phyloP scores from a whole-genome alignment of 2,329 filamentous ascomycete genomes.

The Pseudogymnoascus sp. region DNA sequence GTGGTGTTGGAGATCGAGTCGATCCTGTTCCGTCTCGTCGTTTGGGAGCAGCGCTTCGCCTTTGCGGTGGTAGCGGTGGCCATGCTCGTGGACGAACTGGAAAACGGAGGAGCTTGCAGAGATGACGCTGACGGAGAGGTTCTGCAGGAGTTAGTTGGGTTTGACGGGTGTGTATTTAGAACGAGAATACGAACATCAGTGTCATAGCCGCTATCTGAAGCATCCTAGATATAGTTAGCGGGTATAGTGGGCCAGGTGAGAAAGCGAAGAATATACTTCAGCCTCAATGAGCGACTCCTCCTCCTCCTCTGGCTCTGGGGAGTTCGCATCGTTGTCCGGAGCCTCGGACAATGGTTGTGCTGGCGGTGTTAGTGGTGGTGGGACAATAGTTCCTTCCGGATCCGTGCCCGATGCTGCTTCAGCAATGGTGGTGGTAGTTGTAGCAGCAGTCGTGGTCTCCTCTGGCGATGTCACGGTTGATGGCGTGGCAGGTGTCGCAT shows the following conservation, averaged over 20 bases:
- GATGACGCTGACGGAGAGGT: conserved; percentile 1
- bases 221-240: conserved; percentile 5
- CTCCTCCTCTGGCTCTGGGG: background rate
- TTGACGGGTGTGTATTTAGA: background rate
- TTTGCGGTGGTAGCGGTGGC: conserved; percentile 40
- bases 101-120: conserved; percentile 35
- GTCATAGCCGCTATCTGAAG: conserved; percentile 12
- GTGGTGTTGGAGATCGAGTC: conserved; percentile 22
- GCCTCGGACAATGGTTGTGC: background rate
- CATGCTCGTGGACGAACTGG: conserved; percentile 38
- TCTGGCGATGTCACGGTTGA: background rate
- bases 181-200: conserved; percentile 3
- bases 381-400: background rate
- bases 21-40: conserved; percentile 25
- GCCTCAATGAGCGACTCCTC: conserved; percentile 8
- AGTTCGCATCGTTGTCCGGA: background rate
- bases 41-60: conserved; percentile 30
- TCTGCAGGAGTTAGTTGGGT: background rate
- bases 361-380: background rate
- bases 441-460: background rate
- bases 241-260: background rate
- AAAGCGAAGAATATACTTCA: conserved; percentile 5
- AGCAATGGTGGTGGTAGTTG: background rate
- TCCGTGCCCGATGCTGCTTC: background rate
- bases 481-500: background rate